phyloP scores from a whole-genome alignment of 768 basidiomycete species.

The Tylopilus plumbeoviolaceoides region DNA sequence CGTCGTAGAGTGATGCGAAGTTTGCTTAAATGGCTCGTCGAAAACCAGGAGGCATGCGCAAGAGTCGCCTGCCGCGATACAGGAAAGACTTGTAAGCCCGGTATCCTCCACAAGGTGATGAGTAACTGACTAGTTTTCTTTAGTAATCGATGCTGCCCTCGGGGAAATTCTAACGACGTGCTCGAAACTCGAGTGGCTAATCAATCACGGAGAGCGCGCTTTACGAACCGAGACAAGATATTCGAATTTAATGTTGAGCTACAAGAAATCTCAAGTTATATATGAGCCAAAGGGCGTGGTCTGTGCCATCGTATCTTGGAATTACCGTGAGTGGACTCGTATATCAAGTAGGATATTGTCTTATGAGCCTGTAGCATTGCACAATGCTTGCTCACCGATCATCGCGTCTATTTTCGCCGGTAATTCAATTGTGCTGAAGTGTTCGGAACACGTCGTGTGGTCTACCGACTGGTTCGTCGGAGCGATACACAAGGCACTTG shows the following conservation, averaged over 20 bases:
- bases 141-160: constrained; percentile 90
- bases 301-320: constrained; percentile 92
- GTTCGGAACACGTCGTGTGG: constrained; percentile 91
- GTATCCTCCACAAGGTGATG: neutral
- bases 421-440: constrained; percentile 87
- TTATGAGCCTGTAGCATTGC: constrained; percentile 58
- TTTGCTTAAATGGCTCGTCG: constrained; percentile 87
- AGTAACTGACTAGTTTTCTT: neutral
- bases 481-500: constrained; percentile 72
- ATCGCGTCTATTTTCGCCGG: constrained; percentile 88
- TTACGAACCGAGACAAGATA: constrained; percentile 70
- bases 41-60: constrained; percentile 84
- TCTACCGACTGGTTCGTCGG: constrained; percentile 80
- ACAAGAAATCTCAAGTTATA: constrained; percentile 74
- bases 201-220: constrained; percentile 77
- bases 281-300: constrained; percentile 94
- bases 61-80: constrained; percentile 89
- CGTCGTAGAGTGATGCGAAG: constrained; percentile 82
- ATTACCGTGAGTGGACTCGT: constrained; percentile 63
- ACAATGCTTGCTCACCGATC: constrained; percentile 94
- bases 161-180: constrained; percentile 96
- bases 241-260: constrained; percentile 61
- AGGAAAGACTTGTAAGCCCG: constrained; percentile 82
- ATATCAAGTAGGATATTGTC: neutral
- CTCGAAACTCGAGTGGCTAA: constrained; percentile 90